phyloP scores from a whole-genome alignment of 1,139 yeast species.

The Trichomonascaceae sp. region DNA sequence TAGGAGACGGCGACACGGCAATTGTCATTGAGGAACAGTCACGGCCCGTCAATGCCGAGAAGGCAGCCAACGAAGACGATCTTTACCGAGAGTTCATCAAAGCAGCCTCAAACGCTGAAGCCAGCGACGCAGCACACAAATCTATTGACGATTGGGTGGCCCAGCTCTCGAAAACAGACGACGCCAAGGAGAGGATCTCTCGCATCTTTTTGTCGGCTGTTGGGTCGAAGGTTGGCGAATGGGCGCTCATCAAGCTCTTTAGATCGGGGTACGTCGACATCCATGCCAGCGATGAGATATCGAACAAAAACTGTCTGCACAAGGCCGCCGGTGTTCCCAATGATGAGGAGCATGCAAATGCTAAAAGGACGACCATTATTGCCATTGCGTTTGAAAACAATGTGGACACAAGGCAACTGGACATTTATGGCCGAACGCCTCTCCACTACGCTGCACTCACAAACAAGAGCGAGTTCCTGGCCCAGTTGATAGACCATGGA shows the following conservation, averaged over 20 bases:
- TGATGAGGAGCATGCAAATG: slow-evolving; percentile 9
- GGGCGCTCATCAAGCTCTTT: slow-evolving; percentile 28
- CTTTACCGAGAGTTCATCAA: slow-evolving; percentile 53
- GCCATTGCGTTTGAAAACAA: slow-evolving; percentile 22
- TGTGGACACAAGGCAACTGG: slow-evolving; percentile 33
- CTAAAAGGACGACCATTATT: slow-evolving; percentile 21
- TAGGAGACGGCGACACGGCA: slow-evolving; percentile 58
- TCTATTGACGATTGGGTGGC: slow-evolving; percentile 33
- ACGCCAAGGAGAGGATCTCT: slow-evolving; percentile 38
- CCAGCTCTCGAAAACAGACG: slow-evolving; percentile 34
- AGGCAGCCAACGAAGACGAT: slow-evolving; percentile 39
- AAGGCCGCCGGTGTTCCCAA: slow-evolving; percentile 26
- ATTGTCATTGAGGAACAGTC: slow-evolving; percentile 16
- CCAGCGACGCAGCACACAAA: slow-evolving; percentile 12
- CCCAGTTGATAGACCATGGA: slow-evolving; percentile 22
- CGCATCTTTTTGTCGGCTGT: slow-evolving; percentile 54
- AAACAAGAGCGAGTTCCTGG: slow-evolving; percentile 23
- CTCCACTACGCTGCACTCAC: slow-evolving; percentile 67
- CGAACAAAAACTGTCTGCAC: slow-evolving; percentile 33
- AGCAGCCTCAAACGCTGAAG: slow-evolving; percentile 30
- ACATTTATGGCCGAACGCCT: slow-evolving; percentile 69
- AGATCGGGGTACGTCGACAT: slow-evolving; percentile 28
- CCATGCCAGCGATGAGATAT: slow-evolving; percentile 29
- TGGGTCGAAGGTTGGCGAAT: slow-evolving; percentile 32
- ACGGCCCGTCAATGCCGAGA: background rate